Percentiles rank a stretch among this genome's conserved stretches.
phyloP scores from a whole-genome alignment of 352 stramenopile species.

The Thalassiosira hispida region DNA sequence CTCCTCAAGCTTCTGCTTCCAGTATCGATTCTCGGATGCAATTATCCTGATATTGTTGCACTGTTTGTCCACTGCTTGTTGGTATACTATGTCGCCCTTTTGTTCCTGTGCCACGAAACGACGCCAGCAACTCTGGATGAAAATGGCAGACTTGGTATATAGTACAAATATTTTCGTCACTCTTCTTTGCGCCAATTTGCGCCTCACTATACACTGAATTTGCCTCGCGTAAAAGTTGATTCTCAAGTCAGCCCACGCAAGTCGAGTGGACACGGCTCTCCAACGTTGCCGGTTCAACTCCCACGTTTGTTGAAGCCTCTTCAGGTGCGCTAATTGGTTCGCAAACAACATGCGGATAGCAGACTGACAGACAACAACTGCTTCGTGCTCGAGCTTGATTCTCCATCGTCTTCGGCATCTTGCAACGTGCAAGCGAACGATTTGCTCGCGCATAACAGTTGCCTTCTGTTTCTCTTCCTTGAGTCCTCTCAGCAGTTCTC shows the following conservation, averaged over 20 bases:
- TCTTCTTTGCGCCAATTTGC: constrained; percentile 24
- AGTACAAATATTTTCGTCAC: constrained; percentile 2
- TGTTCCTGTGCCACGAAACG: constrained; percentile 20
- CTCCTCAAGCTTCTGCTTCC: constrained; percentile 30
- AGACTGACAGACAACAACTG: constrained; percentile 40
- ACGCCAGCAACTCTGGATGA: constrained; percentile 43
- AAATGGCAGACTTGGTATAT: constrained; percentile 24
- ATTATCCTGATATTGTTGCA: constrained; percentile 49
- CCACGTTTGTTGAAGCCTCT: constrained; percentile 34
- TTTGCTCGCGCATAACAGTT: constrained; percentile 9
- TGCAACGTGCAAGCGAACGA: constrained; percentile 31
- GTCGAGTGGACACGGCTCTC: constrained; percentile 30
- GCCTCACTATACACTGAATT: constrained; percentile 47
- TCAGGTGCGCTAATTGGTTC: constrained; percentile 15
- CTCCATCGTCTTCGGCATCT: constrained; percentile 33
- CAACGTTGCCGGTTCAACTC: constrained; percentile 41
- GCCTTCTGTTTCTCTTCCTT: constrained; percentile 25
- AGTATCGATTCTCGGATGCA: constrained; percentile 39
- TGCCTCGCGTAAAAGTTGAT: constrained; percentile 41
- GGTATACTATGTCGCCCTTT: constrained; percentile 22
- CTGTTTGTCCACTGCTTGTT: constrained; percentile 11
- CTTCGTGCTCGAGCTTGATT: constrained; percentile 31
- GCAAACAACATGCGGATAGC: constrained; percentile 42
- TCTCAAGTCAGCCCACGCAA: constrained; percentile 37
- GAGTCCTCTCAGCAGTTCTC: constrained; percentile 10